Base-by-base conservation (phyloP, 2,329 filamentous ascomycete genomes). In the Amauroascus verrucosus region DNA sequence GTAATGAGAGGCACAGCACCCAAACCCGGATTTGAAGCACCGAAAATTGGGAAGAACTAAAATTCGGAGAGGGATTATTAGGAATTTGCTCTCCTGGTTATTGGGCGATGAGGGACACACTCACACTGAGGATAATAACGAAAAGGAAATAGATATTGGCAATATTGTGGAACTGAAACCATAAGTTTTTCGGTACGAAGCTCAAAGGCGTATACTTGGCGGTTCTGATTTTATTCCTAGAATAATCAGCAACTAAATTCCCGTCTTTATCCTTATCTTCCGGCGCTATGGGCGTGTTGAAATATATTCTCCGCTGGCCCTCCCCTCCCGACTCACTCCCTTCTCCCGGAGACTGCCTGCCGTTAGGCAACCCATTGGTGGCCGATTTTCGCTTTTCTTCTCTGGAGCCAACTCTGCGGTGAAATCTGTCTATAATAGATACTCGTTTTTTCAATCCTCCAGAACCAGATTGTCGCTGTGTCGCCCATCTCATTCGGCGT, bases 71-170 rank as follows among this genome's bases (percentile, higher is more conserved):
- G 30, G 13, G 18, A n/a, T 2, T 61, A 68, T 46, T 16, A 46
- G 37, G 24, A 13, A 18, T 33, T 40, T 14, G 40, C 37, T 22
- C 47, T 18, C 28, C 9, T 2, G 6, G 9, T 33, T 8, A 14
- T 30, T 18, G 16, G 3, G 35, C 33, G 16, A 4, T 7, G 5
- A 38, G 16, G 28, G 51, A 33, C 50, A 41, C 53, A 79, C 90
- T 77, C 84, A 97, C 93, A 64, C 85, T 84, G 56, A 98, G 79
- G 65, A 98, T 95, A 67, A 96, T 90, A 63, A 91, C 80, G 72
- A 97, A 96, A 62, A 97, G 77, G 78, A 98, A 98, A 73, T 97
- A 98, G 51, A 97, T 85, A 70, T 98, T 98, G 65, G 93, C 93
- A 64, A 98, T 85, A 66, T 97, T 97, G 72, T 98, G 91, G 67